Evolutionary conservation across 176 grass and related monocot species (phyloP).

Genomic region (Aegilops longissima): DNA sequence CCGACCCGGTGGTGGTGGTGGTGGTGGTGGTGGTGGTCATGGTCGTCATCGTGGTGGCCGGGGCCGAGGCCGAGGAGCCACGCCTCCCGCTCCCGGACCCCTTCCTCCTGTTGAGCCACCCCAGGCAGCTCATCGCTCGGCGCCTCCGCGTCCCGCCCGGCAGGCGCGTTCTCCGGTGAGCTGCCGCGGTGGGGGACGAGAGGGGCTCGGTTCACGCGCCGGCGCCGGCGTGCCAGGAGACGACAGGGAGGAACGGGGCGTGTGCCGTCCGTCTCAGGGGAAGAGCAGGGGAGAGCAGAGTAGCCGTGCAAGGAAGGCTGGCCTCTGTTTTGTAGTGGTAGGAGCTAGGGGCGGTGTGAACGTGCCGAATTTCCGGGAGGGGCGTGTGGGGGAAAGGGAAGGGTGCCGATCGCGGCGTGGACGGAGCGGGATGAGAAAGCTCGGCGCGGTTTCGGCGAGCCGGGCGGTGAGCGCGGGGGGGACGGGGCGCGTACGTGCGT

Average conservation of each 20-base stretch:
- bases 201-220: too few relatives aligned
- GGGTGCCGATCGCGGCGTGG: not conserved
- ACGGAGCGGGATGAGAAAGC: not conserved
- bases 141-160: not conserved
- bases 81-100: slow-evolving; percentile 15
- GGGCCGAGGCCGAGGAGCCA: not conserved
- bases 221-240: too few relatives aligned
- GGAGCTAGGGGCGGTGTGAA: slow-evolving; percentile 19
- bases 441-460: not conserved
- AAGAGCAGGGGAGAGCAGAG: not conserved
- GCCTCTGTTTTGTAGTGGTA: not conserved
- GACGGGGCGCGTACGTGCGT: too few relatives aligned
- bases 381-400: not conserved
- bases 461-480: not conserved
- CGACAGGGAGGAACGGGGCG: too few relatives aligned
- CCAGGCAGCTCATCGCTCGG: slow-evolving; percentile 58
- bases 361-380: not conserved
- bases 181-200: not conserved
- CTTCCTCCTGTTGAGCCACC: slow-evolving; percentile 44
- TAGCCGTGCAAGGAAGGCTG: not conserved
- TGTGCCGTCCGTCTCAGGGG: not conserved
- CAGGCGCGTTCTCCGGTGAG: not conserved
- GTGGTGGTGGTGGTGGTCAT: not conserved
- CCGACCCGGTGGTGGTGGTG: not conserved
- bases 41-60: not conserved